Evolutionary conservation across 1,284 basidiomycete genomes (phyloP).

Genomic region (Albatrellus sp.): DNA sequence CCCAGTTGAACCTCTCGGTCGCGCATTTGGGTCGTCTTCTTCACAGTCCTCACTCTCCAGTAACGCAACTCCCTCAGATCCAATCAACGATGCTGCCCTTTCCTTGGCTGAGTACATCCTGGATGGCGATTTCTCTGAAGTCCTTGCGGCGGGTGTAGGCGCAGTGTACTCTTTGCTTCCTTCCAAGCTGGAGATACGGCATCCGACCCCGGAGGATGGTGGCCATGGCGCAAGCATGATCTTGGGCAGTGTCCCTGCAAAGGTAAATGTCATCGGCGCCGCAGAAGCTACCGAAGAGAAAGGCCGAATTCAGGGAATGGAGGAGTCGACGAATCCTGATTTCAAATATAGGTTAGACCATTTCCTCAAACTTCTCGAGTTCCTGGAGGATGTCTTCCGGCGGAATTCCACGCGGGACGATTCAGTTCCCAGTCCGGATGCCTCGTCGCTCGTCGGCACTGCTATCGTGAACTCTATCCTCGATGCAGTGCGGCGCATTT

Average conservation of each 20-base stretch:
- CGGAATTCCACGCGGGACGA: constrained; percentile 39
- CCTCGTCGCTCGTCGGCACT: constrained; percentile 53
- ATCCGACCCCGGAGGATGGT: constrained; percentile 28
- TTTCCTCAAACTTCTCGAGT: constrained; percentile 84
- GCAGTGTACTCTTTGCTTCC: constrained; percentile 91
- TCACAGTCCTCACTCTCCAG: constrained; percentile 18
- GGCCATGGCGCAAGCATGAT: constrained; percentile 41
- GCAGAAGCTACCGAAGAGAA: constrained; percentile 40
- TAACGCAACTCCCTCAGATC: constrained; percentile 33
- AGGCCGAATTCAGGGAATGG: constrained; percentile 50
- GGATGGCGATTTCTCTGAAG: constrained; percentile 93
- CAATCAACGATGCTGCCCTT: constrained; percentile 69
- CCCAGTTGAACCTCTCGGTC: constrained; percentile 39
- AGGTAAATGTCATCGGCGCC: constrained; percentile 42
- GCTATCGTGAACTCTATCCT: constrained; percentile 76
- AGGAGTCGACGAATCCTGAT: constrained; percentile 64
- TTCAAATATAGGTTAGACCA: constrained; percentile 78
- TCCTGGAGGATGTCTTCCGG: constrained; percentile 79
- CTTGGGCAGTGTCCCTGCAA: constrained; percentile 42
- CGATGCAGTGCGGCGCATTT: constrained; percentile 75
- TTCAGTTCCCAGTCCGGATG: constrained; percentile 30
- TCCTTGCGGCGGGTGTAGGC: constrained; percentile 86
- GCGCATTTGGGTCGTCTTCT: constrained; percentile 21
- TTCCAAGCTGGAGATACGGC: constrained; percentile 66
- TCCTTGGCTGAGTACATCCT: constrained; percentile 89